Conservation (phyloP, 495 filamentous ascomycete species). For the Penicillium daleae region DNA sequence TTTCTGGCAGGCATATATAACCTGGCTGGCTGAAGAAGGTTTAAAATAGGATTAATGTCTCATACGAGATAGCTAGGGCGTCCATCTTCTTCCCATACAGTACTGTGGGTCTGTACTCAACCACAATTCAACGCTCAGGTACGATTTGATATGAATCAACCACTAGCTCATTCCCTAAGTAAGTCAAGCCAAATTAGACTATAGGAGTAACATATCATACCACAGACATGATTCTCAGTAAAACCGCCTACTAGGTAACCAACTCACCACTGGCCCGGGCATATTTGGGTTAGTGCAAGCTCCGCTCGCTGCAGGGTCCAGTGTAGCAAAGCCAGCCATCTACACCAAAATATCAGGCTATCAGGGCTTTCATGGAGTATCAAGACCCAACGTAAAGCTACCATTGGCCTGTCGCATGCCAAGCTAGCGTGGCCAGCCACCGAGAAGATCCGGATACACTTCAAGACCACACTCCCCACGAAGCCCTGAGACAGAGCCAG, state of each 20-base stretch:
- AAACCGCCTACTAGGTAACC: background rate
- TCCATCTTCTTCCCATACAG: background rate
- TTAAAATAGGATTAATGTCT: background rate
- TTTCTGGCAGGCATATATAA: background rate
- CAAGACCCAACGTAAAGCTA: background rate
- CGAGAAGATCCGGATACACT: too few relatives aligned
- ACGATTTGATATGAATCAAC: too few relatives aligned
- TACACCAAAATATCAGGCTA: background rate
- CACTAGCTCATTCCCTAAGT: too few relatives aligned
- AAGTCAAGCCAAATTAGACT: too few relatives aligned
- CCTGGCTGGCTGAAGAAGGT: background rate
- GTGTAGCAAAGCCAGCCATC: background rate
- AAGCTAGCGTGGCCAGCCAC: constrained; percentile 4
- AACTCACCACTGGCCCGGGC: background rate
- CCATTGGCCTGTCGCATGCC: background rate
- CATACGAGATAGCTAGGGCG: background rate
- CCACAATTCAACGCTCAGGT: background rate
- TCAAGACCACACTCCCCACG: constrained; percentile 2
- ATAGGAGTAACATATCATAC: too few relatives aligned
- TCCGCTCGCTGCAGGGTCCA: constrained; percentile 1
- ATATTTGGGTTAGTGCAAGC: background rate
- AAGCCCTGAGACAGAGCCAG: constrained; percentile 7
- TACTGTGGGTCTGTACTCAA: background rate
- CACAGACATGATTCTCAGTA: too few relatives aligned
- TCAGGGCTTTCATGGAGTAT: background rate